A percentile compares a stretch with the other conserved stretches of the same genome.
phyloP scores from a whole-genome alignment of 129 eudicot species.

The Chrysanthemum seticuspe region DNA sequence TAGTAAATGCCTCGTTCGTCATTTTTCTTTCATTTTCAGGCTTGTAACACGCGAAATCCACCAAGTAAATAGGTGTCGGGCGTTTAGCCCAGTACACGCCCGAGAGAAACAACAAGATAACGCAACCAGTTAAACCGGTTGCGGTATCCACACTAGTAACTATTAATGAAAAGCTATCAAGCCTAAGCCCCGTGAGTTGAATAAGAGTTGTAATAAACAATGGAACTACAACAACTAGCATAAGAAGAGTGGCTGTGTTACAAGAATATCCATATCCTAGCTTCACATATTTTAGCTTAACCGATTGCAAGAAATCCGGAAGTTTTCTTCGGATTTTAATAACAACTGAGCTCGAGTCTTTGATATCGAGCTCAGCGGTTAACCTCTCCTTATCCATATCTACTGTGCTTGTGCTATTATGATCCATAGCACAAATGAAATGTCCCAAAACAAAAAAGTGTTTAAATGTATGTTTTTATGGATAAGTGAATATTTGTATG shows the following conservation, averaged over 20 bases:
- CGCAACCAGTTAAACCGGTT: constrained; percentile 39
- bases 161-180: constrained; percentile 38
- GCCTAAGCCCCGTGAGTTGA: constrained; percentile 47
- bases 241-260: constrained; percentile 50
- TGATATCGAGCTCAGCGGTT: constrained; percentile 78
- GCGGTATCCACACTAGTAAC: constrained; percentile 50
- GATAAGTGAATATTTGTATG: not conserved
- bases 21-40: constrained; percentile 61
- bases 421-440: constrained; percentile 12
- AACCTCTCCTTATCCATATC: constrained; percentile 82
- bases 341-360: constrained; percentile 65
- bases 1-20: constrained; percentile 48
- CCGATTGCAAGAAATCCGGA: constrained; percentile 77
- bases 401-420: constrained; percentile 45
- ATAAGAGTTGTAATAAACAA: constrained; percentile 46
- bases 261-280: constrained; percentile 75
- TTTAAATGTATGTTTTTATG: not conserved
- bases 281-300: constrained; percentile 87
- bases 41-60: constrained; percentile 83
- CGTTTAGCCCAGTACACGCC: constrained; percentile 72
- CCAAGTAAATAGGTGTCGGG: constrained; percentile 48
- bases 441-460: not conserved
- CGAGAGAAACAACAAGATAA: constrained; percentile 36
- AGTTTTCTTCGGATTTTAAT: constrained; percentile 71
- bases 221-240: constrained; percentile 43